Conservation (phyloP, 306 rosid species). For the Luffa aegyptiaca region DNA sequence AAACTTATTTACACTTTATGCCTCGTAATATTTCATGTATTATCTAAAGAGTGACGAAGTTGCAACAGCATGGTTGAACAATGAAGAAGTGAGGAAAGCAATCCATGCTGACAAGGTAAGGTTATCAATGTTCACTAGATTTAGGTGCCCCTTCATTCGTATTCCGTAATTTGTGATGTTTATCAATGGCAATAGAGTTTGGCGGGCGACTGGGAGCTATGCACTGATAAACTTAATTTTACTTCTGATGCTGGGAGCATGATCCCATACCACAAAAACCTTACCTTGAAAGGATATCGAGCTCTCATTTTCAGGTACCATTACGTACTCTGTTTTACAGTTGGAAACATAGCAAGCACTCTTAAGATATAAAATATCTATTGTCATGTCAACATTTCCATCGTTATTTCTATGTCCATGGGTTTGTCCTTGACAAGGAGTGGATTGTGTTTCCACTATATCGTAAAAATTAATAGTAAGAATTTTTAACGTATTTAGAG, state of each 20-base stretch:
- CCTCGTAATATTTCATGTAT: background rate
- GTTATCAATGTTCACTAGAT: background rate
- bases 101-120: constrained; percentile 58
- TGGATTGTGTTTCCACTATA: background rate
- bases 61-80: constrained; percentile 74
- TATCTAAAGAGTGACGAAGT: constrained; percentile 47
- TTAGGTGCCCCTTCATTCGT: background rate
- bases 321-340: background rate
- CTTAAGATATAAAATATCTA: background rate
- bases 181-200: constrained; percentile 26
- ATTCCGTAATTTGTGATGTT: background rate
- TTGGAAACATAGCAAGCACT: background rate
- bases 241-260: constrained; percentile 79
- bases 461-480: background rate
- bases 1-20: background rate
- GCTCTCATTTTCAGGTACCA: constrained; percentile 81
- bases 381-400: background rate
- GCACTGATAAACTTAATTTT: constrained; percentile 30
- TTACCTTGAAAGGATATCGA: constrained; percentile 63
- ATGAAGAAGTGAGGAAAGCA: constrained; percentile 58
- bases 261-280: constrained; percentile 75
- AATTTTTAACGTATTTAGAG: background rate
- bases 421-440: background rate
- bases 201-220: constrained; percentile 52
- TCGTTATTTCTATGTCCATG: background rate